Conservation (phyloP, 805 yeast genomes). For the Brettanomyces sp. region DNA sequence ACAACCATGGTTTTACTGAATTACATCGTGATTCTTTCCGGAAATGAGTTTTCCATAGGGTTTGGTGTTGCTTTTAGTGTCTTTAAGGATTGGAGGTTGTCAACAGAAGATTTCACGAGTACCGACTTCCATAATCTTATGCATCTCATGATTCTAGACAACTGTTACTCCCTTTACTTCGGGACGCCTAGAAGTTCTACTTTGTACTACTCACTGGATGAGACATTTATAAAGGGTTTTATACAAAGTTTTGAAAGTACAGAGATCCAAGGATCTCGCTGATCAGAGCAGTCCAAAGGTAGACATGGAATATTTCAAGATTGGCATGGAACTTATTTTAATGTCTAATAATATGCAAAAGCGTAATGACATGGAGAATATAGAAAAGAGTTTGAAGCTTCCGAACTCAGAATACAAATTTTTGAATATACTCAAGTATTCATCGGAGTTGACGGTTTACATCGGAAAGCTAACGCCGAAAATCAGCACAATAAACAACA, state of each 20-base stretch:
- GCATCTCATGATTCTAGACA: slow-evolving; percentile 39
- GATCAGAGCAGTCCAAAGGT: slow-evolving; percentile 2
- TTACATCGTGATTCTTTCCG: slow-evolving; percentile 49
- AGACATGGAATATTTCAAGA: slow-evolving; percentile 13
- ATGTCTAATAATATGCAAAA: slow-evolving; percentile 12
- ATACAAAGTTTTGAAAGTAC: slow-evolving; percentile 6
- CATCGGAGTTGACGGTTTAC: slow-evolving; percentile 13
- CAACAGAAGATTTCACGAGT: slow-evolving; percentile 21
- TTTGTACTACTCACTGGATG: slow-evolving; percentile 12
- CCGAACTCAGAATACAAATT: slow-evolving; percentile 18
- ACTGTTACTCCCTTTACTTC: slow-evolving; percentile 41
- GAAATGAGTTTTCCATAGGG: slow-evolving; percentile 50
- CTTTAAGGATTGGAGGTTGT: slow-evolving; percentile 49
- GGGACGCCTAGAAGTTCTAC: slow-evolving; percentile 29
- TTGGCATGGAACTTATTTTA: slow-evolving; percentile 18
- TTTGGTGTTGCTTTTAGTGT: slow-evolving; percentile 43
- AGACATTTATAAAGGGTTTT: slow-evolving; percentile 10
- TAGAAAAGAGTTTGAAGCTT: slow-evolving; percentile 6
- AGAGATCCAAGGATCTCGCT: background rate
- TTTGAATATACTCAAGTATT: slow-evolving; percentile 16
- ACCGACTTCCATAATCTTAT: slow-evolving; percentile 29
- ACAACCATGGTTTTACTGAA: slow-evolving; percentile 36
- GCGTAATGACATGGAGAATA: slow-evolving; percentile 7
- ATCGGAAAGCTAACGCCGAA: slow-evolving; percentile 3
- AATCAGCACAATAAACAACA: background rate